phyloP scores from a whole-genome alignment of 768 basidiomycete genomes.

The Cubamyces lactineus region DNA sequence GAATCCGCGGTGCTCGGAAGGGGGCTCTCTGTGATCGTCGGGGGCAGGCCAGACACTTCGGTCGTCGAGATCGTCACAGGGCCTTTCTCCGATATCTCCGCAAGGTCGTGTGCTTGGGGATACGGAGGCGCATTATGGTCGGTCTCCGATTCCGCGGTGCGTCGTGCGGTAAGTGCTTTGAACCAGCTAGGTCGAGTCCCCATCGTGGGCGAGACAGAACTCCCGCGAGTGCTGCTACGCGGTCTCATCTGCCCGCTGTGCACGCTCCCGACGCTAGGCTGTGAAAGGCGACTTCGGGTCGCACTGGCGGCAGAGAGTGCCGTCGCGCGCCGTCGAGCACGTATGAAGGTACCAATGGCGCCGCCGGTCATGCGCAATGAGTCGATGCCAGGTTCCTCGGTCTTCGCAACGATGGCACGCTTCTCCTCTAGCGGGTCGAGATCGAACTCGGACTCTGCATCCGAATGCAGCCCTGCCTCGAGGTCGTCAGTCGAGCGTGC shows the following conservation, averaged over 20 bases:
- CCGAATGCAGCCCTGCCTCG: slow-evolving; percentile 17
- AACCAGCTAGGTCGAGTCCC: slow-evolving; percentile 12
- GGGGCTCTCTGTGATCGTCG: slow-evolving; percentile 9
- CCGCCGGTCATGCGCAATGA: slow-evolving; percentile 88
- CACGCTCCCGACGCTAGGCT: slow-evolving; percentile 9
- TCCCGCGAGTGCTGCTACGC: slow-evolving; percentile 4
- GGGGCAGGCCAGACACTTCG: slow-evolving; percentile 8
- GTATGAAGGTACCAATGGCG: slow-evolving; percentile 84
- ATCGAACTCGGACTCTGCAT: slow-evolving; percentile 15
- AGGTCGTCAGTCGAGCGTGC: slow-evolving; percentile 15
- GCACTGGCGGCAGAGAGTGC: slow-evolving; percentile 28
- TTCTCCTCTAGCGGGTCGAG: slow-evolving; percentile 26
- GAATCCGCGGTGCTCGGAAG: background rate
- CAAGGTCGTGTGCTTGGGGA: background rate
- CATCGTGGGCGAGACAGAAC: slow-evolving; percentile 9
- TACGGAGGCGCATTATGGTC: background rate
- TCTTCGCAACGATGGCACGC: slow-evolving; percentile 30
- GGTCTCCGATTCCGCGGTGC: background rate
- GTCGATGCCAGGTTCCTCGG: slow-evolving; percentile 90
- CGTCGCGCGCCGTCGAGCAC: slow-evolving; percentile 43
- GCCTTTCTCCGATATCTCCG: slow-evolving; percentile 14
- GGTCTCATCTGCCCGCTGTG: slow-evolving; percentile 6
- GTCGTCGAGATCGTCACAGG: slow-evolving; percentile 1
- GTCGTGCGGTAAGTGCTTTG: slow-evolving; percentile 8
- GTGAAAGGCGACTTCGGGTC: slow-evolving; percentile 13